Evolutionary conservation across 2,329 filamentous ascomycete genomes (phyloP).

Genomic region (Monosporascus sp.): DNA sequence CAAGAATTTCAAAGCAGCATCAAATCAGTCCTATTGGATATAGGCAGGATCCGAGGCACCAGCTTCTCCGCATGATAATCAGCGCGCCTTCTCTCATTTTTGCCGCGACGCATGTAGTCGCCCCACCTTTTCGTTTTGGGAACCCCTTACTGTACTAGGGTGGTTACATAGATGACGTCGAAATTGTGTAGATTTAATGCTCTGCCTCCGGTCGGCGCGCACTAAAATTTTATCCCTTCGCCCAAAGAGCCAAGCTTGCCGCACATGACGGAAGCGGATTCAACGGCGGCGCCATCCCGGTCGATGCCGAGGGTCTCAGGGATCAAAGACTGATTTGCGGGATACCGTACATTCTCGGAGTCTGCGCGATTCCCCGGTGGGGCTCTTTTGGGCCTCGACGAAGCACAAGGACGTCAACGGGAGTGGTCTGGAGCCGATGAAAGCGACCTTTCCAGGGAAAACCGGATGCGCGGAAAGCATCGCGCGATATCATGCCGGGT

Average conservation of each 20-base stretch:
- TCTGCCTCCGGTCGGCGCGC: constrained; percentile 25
- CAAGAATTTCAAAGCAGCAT: neutral
- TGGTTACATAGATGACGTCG: constrained; percentile 45
- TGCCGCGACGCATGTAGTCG: constrained; percentile 31
- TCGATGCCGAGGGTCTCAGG: constrained; percentile 36
- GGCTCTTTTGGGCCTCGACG: constrained; percentile 18
- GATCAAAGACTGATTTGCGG: neutral
- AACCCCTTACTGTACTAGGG: constrained; percentile 43
- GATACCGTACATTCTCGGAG: neutral
- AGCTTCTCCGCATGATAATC: constrained; percentile 40
- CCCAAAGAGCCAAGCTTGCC: constrained; percentile 23
- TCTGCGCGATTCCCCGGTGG: constrained; percentile 4
- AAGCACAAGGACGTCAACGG: constrained; percentile 44
- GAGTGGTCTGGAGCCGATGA: constrained; percentile 46
- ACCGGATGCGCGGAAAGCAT: constrained; percentile 29
- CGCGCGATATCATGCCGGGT: constrained; percentile 39
- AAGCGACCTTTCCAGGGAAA: constrained; percentile 33
- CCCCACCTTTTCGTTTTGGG: constrained; percentile 34
- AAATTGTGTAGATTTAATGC: constrained; percentile 25
- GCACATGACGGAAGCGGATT: constrained; percentile 25
- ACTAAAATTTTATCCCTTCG: constrained; percentile 31
- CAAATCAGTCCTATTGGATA: constrained; percentile 36
- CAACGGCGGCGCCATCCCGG: constrained; percentile 29
- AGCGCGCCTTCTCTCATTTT: constrained; percentile 37
- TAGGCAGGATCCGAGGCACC: constrained; percentile 37